These are phyloP conservation scores for Stagonosporopsis chrysanthemi DNA, from an alignment of 2,329 filamentous ascomycete species.

Conservation along the genomic window DNA sequence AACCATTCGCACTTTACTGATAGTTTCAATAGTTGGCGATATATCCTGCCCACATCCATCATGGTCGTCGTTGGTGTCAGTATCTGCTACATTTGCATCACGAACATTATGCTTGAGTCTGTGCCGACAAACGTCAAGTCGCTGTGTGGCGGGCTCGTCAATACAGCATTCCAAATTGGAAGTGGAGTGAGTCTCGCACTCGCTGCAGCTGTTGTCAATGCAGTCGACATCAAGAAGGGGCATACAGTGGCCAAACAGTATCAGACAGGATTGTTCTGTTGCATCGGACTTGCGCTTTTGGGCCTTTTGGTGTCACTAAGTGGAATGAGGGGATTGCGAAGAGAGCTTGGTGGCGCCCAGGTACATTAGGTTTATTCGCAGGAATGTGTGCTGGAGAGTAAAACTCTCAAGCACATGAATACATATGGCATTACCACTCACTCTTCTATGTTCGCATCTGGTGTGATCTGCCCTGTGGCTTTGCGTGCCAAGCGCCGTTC, in stretches of 20 bases:
- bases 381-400: too few species aligned
- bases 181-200: constrained; percentile 10
- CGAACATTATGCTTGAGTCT: constrained; percentile 16
- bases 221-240: constrained; percentile 14
- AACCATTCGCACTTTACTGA: neutral
- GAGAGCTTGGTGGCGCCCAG: constrained; percentile 4
- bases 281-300: constrained; percentile 6
- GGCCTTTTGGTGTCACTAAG: constrained; percentile 3
- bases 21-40: constrained; percentile 1
- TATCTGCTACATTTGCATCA: constrained; percentile 15
- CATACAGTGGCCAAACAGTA: constrained; percentile 11
- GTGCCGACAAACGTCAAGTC: constrained; percentile 13
- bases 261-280: constrained; percentile 12
- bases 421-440: neutral
- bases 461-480: too few species aligned
- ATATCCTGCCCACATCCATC: constrained; percentile 10
- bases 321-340: constrained; percentile 11
- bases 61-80: constrained; percentile 12
- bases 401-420: neutral
- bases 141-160: constrained; percentile 9
- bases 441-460: neutral
- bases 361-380: neutral
- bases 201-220: constrained; percentile 9
- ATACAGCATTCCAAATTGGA: constrained; percentile 14
- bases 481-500: too few species aligned